Conservation (phyloP, 2,329 filamentous ascomycete species). For the Sporothrix luriei region DNA sequence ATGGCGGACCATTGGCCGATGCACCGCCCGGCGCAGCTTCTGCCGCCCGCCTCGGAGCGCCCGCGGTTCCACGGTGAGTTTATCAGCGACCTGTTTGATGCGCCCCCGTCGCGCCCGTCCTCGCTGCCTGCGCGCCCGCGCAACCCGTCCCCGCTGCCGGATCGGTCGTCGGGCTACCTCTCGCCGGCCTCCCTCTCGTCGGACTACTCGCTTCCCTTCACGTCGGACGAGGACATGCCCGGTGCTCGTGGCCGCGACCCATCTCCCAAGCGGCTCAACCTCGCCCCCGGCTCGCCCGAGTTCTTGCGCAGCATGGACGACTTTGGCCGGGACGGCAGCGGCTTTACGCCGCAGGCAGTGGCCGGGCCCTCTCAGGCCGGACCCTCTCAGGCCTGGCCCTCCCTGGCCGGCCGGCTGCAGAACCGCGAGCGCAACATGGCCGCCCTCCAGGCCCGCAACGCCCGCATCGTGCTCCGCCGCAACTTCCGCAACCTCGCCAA, state of each 20-base stretch:
- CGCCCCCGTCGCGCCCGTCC: too few relatives aligned
- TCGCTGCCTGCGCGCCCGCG: too few relatives aligned
- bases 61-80: too few relatives aligned
- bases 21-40: too few relatives aligned
- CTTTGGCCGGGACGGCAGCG: not conserved
- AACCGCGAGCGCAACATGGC: not conserved
- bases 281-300: constrained; percentile 2
- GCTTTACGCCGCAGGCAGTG: not conserved
- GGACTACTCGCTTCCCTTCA: too few relatives aligned
- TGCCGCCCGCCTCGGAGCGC: too few relatives aligned
- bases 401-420: not conserved
- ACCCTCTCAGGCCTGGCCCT: not conserved
- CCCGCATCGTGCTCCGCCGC: not conserved
- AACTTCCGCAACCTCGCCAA: not conserved
- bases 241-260: not conserved
- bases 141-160: too few relatives aligned
- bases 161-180: too few relatives aligned
- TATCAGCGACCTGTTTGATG: too few relatives aligned
- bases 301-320: not conserved
- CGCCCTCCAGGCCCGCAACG: not conserved
- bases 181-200: too few relatives aligned
- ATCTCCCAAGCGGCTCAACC: not conserved
- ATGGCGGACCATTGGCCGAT: too few relatives aligned
- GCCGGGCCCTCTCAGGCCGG: not conserved
- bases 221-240: too few relatives aligned